Conservation (phyloP, 805 yeast genomes). For the Cyberlindnera bimundalis region DNA sequence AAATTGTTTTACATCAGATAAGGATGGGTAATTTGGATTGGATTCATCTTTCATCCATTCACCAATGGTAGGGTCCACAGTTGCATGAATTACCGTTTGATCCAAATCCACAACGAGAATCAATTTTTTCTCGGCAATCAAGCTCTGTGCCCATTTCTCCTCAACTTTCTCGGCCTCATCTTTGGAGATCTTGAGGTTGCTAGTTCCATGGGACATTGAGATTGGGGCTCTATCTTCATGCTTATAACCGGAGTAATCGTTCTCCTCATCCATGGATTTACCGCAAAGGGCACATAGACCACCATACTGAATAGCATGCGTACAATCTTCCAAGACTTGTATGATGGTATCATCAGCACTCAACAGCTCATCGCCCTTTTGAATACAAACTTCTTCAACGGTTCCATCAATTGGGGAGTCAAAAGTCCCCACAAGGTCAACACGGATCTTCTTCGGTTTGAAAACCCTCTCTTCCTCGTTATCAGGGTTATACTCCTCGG, state of each 20-base stretch:
- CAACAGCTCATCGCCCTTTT: conserved; percentile 56
- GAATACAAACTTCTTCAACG: conserved; percentile 47
- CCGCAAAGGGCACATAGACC: conserved; percentile 96
- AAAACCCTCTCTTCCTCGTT: conserved; percentile 24
- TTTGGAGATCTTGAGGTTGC: conserved; percentile 76
- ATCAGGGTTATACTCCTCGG: conserved; percentile 13
- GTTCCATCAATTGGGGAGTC: conserved; percentile 83
- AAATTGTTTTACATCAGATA: conserved; percentile 78
- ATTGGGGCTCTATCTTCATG: conserved; percentile 73
- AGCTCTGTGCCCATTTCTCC: conserved; percentile 54
- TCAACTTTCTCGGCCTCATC: conserved; percentile 88
- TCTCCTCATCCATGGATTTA: conserved; percentile 61
- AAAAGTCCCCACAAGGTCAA: conserved; percentile 69
- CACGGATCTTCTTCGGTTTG: conserved; percentile 36
- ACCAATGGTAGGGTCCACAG: conserved; percentile 95
- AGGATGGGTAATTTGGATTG: conserved; percentile 81
- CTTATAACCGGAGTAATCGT: conserved; percentile 64
- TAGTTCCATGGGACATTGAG: conserved; percentile 84
- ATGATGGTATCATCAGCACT: conserved; percentile 47
- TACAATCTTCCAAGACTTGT: conserved; percentile 73
- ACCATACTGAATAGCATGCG: conserved; percentile 90
- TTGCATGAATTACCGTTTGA: conserved; percentile 96
- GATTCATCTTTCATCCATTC: conserved; percentile 89
- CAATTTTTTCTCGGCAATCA: conserved; percentile 61
- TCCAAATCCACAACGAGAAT: conserved; percentile 94